phyloP scores from a whole-genome alignment of 345 rosid genomes.

The Sapria himalayana region DNA sequence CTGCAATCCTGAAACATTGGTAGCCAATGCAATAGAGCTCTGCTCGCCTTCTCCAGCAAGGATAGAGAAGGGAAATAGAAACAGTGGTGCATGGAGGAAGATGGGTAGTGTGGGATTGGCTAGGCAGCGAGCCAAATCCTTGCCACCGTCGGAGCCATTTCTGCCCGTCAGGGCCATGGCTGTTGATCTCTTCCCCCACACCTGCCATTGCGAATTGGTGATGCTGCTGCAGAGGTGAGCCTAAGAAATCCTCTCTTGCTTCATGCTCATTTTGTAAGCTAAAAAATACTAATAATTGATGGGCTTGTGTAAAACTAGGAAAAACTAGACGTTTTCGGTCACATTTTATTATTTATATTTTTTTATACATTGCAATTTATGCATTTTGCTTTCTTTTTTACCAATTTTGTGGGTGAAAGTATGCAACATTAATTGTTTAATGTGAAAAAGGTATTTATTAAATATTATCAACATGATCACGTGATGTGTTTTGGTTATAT shows the following conservation, averaged over 20 bases:
- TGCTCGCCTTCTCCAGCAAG: conserved; percentile 63
- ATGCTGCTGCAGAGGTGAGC: conserved; percentile 88
- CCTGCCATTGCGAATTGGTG: conserved; percentile 86
- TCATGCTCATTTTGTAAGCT: no score
- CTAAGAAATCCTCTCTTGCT: neutral
- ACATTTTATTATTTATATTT: no score
- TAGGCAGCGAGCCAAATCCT: conserved; percentile 59
- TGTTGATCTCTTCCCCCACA: conserved; percentile 90
- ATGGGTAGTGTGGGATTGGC: conserved; percentile 73
- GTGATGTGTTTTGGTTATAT: no score
- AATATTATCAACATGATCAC: no score
- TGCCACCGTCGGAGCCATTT: conserved; percentile 83
- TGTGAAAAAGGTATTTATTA: no score
- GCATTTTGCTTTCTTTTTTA: no score
- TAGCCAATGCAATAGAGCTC: conserved; percentile 82
- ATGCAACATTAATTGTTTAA: no score
- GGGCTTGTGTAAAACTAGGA: no score
- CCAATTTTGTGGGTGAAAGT: no score
- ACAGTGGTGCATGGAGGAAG: conserved; percentile 42
- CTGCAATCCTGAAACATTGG: conserved; percentile 83
- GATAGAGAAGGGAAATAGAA: conserved; percentile 44
- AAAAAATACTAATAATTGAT: no score
- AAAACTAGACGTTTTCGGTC: no score
- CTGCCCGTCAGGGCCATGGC: conserved; percentile 87
- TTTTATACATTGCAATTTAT: no score